Base-by-base conservation (phyloP, 176 grass and related monocot genomes). In the Paspalum vaginatum region DNA sequence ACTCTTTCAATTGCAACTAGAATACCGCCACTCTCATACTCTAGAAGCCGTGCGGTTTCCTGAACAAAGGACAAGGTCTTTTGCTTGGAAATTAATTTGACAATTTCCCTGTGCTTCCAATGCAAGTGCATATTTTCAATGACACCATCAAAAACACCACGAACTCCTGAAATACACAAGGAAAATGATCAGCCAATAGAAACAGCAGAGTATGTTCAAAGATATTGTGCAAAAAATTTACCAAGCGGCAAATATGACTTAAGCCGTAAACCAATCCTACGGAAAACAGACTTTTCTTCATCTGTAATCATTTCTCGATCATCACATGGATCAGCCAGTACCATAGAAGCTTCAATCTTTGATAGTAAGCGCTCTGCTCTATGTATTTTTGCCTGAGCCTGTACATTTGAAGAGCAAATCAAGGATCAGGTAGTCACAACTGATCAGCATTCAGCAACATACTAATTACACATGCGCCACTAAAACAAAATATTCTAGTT, bases 71-170 rank as follows among this genome's bases (percentile, higher is more conserved):
- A 66, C 27, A 93, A 78, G 3, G 90, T 98, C 83, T 98, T 98
- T 59, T 93, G 90, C 66, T 98, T 98, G 40, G 95, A 91, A 54
- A 98, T 93, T 45, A 98, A 88, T 88, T 98, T 98, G 43, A 95
- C 90, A 63, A 98, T 47, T 83, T 98, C 96, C 77, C 96, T 92
- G 60, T 98, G 92, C 64, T 95, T 98, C 96, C 96, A 98, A 43
- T 98, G 96, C 83, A 98, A 89, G 78, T 98, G 96, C 96, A 98
- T 98, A 61, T 98, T 98, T 83, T 95, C 96, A 83, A 98, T 95
- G 55, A 94, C 88, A 49, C 96, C 96, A 79, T 95, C 92, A 49
- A 98, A 98, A 65, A 98, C 96, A 47, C 96, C 96, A 85, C 92
- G 87, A 54, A 94, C 83, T 75, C 95, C 90, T 98, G 80, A 81